Evolutionary conservation across 2,329 filamentous ascomycete species (phyloP), one percentile per base, ranked within the genome.

Genomic region (Dothistroma pini): DNA sequence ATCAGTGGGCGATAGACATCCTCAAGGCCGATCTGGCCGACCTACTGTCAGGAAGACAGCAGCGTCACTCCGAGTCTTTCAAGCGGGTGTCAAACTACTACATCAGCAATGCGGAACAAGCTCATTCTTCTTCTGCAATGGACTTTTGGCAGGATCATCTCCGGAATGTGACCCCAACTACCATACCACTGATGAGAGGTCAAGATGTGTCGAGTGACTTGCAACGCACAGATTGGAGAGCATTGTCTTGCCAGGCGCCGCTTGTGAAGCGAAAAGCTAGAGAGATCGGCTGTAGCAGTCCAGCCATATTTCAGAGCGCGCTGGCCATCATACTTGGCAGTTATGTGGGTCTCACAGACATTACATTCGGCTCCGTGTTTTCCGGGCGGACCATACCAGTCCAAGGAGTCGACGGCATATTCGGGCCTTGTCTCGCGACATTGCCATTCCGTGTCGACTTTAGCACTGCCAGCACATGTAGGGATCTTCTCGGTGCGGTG

Each of bases 1-100:
- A 97, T 74, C 93, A 92, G n/a, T 97, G 93, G 93, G 93, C 91
- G 0, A 83, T 92, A 11, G 74, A 75, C 70, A 89, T 96, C 56
- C 78, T 93, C 32, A 75, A 96, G 0, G 77, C 82, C 29, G 91
- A 96, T 71, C 76, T 96, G 4, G 79, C 83, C 4, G 70, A 69
- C 0, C 66, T 89, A 1, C 69, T 89, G 70, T 60, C 66, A 19
- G 72, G 71, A 8, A 57, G 69, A 2, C n/a, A 67, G 0, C 41
- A 71, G 14, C 65, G 63, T 0, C 48, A 67, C 0, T 80, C 87
- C 31, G 84, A 85, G 0, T 80, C 86, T 29, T 96, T 90, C 67
- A 76, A 79, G 0, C 70, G 81, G 0, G 75, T 96, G n/a, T 77
- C 84, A 0, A 71, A 76, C 0, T 84, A 83, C 66, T 80, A 85